Conservation (phyloP, 805 yeast genomes). For the Cyberlindnera veronae region DNA sequence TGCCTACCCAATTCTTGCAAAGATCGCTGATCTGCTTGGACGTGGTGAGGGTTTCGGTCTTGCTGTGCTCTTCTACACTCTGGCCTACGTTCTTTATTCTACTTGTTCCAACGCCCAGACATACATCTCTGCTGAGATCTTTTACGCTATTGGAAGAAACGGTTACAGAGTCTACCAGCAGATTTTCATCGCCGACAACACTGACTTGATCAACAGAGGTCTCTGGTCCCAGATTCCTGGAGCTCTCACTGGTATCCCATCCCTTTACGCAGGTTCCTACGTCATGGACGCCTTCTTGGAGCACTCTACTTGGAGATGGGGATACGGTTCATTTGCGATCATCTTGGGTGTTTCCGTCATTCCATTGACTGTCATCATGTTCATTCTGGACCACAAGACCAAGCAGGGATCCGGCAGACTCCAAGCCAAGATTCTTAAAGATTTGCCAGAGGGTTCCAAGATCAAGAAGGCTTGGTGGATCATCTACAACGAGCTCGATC, state of each 20-base stretch:
- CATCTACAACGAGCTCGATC: slow-evolving; percentile 23
- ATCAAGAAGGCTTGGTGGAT: slow-evolving; percentile 15
- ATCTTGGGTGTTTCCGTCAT: slow-evolving; percentile 27
- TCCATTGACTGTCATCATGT: slow-evolving; percentile 25
- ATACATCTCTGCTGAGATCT: slow-evolving; percentile 34
- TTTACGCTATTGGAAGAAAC: slow-evolving; percentile 36
- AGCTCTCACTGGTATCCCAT: slow-evolving; percentile 29
- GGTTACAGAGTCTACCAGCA: slow-evolving; percentile 36
- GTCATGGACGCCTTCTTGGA: slow-evolving; percentile 31
- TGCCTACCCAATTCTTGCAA: slow-evolving; percentile 37
- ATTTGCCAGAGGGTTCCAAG: slow-evolving; percentile 20
- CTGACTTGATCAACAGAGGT: slow-evolving; percentile 37
- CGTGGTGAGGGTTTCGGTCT: slow-evolving; percentile 37
- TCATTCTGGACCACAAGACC: slow-evolving; percentile 22
- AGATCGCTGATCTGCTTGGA: slow-evolving; percentile 36
- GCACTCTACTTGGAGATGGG: slow-evolving; percentile 46
- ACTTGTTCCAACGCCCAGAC: slow-evolving; percentile 31
- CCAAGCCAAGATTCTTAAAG: slow-evolving; percentile 10
- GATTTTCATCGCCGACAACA: slow-evolving; percentile 37
- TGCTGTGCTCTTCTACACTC: slow-evolving; percentile 29
- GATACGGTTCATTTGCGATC: slow-evolving; percentile 43
- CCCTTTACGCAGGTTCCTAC: slow-evolving; percentile 28
- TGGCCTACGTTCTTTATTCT: slow-evolving; percentile 35
- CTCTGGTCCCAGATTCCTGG: slow-evolving; percentile 35
- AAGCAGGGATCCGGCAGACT: slow-evolving; percentile 13